phyloP scores from a whole-genome alignment of 495 filamentous ascomycete species.

The Echria macrotheca region DNA sequence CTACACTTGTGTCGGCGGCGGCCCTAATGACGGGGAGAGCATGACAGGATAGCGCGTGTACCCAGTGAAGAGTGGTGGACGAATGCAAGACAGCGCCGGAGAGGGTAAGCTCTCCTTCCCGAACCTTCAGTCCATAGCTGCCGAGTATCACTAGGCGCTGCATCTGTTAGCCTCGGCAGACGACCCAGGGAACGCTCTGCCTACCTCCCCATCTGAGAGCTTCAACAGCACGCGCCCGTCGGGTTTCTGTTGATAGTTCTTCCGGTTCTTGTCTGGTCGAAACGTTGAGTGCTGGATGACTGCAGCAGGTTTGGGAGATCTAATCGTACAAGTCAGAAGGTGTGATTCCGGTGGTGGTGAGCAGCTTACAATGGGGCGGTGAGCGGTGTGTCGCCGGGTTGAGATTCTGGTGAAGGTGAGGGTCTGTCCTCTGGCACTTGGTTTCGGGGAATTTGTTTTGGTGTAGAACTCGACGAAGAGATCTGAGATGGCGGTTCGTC shows the following conservation, averaged over 20 bases:
- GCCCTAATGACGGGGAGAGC: slow-evolving; percentile 67
- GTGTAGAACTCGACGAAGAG: too few relatives aligned
- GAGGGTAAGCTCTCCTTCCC: slow-evolving; percentile 52
- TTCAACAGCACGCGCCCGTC: slow-evolving; percentile 33
- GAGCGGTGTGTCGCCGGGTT: too few relatives aligned
- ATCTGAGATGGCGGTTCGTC: too few relatives aligned
- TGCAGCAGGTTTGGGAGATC: slow-evolving; percentile 11
- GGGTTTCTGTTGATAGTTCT: slow-evolving; percentile 33
- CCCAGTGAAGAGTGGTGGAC: slow-evolving; percentile 47
- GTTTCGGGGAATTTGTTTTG: too few relatives aligned
- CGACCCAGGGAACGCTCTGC: not conserved
- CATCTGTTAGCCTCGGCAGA: not conserved
- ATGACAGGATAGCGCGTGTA: slow-evolving; percentile 72
- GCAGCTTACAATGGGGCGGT: too few relatives aligned
- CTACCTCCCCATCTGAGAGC: slow-evolving; percentile 44
- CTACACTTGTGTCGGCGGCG: slow-evolving; percentile 43
- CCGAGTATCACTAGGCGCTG: slow-evolving; percentile 66
- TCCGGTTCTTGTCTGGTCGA: slow-evolving; percentile 35
- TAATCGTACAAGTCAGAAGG: too few relatives aligned
- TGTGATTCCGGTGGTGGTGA: too few relatives aligned
- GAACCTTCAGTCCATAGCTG: slow-evolving; percentile 66
- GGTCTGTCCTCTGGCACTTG: too few relatives aligned
- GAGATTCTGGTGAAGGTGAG: too few relatives aligned
- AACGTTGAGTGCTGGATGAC: slow-evolving; percentile 37
- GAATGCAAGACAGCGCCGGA: slow-evolving; percentile 60